Percentiles rank a stretch among this genome's conserved stretches.
Evolutionary conservation across 2,329 filamentous ascomycete species (phyloP).

Genomic region (Rhynchosporium secalis): DNA sequence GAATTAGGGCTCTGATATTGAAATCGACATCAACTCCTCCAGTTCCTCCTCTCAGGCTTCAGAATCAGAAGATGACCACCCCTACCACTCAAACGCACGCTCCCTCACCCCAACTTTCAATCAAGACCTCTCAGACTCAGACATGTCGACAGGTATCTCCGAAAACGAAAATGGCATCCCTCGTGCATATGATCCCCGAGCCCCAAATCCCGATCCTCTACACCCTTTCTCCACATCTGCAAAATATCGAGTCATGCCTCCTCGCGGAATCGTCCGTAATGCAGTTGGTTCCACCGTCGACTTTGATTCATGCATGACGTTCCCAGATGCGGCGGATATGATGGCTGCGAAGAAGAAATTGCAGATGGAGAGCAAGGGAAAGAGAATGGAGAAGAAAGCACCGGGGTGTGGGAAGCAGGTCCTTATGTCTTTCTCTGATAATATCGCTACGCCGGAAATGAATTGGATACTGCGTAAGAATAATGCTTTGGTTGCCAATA

Average conservation of each 20-base stretch:
- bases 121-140: conserved; percentile 5
- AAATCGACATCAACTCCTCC: too few relatives aligned
- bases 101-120: not conserved
- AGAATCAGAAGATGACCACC: too few relatives aligned
- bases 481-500: not conserved
- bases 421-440: not conserved
- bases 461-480: not conserved
- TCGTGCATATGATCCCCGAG: not conserved
- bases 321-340: not conserved
- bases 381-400: not conserved
- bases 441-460: not conserved
- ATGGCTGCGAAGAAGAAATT: not conserved
- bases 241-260: conserved; percentile 8
- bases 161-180: not conserved
- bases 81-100: too few relatives aligned
- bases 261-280: conserved; percentile 4
- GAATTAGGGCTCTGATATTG: too few relatives aligned
- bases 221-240: not conserved
- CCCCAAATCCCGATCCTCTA: not conserved
- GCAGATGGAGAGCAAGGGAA: not conserved
- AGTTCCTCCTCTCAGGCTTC: too few relatives aligned
- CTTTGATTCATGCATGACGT: conserved; percentile 3
- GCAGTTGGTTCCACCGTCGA: not conserved
- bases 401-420: not conserved
- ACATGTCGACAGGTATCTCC: not conserved